Evolutionary conservation across 805 yeast species (phyloP), one percentile per base, ranked within the genome.

Genomic region (Kazachstania kunashirensis): DNA sequence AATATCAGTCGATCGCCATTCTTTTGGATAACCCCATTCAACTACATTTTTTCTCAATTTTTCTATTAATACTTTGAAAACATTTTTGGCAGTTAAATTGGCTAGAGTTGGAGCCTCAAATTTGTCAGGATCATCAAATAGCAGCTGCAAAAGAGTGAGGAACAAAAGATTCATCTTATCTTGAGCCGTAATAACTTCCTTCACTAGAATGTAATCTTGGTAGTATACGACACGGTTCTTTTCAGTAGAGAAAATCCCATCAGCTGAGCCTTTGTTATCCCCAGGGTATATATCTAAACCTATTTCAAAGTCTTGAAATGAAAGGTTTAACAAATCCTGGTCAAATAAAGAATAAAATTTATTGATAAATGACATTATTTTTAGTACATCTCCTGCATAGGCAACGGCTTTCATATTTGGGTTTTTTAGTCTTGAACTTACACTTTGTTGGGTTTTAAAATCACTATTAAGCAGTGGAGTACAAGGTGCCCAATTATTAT

Each of bases 1-100:
- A 5, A 4, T 16, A 8, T 11, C 10, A 21, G 12, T 27, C 5
- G 15, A 8, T 28, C 46, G 40, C 57, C 57, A 52, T 41, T 50
- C 53, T 11, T 34, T 39, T 13, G 57, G 57, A 31, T 49, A 50
- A 10, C 57, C 57, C 53, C 53, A 52, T 24, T 50, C 47, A 10
- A 16, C 8, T 2, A 48, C 49, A 13, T 33, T 30, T 4, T 16
- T 23, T 15, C 48, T 41, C 21, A 52, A 20, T 32, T 40, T 42
- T 4, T 36, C 37, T 10, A 50, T 20, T 6, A 36, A 37, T 16
- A 38, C 29, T 16, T 33, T 36, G 6, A 46, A 29, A 10, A 39
- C 36, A 6, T 41, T 35, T 25, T 19, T 35, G 12, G 20, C 24
- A 16, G 18, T 11, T 6, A 29, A 5, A 13, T 35, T 34, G 5